Conservation (phyloP, 306 rosid genomes). For the Hippophae tibetana region DNA sequence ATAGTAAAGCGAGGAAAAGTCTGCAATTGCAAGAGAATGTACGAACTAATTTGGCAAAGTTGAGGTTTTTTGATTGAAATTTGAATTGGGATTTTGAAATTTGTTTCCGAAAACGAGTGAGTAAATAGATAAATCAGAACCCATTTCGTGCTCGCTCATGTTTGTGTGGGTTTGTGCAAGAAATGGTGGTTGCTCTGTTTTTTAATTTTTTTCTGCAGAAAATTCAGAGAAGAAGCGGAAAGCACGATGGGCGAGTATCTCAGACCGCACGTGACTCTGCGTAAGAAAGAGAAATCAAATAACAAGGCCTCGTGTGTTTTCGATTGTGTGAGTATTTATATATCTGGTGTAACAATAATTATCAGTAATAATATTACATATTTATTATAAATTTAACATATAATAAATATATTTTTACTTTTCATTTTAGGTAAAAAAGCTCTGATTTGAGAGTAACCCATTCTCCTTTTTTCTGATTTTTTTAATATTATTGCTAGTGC, state of each 20-base stretch:
- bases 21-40: slow-evolving; percentile 22
- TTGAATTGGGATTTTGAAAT: slow-evolving; percentile 30
- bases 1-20: slow-evolving; percentile 21
- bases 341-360: too few relatives aligned
- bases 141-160: neutral
- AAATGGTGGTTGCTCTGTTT: neutral
- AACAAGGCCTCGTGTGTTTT: too few relatives aligned
- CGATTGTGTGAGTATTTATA: too few relatives aligned
- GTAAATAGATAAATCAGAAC: neutral
- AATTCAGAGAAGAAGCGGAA: slow-evolving; percentile 54
- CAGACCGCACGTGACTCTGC: slow-evolving; percentile 79
- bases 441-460: too few relatives aligned
- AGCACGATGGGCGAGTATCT: slow-evolving; percentile 49
- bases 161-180: neutral
- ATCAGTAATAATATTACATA: too few relatives aligned
- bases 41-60: slow-evolving; percentile 44
- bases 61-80: slow-evolving; percentile 25
- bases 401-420: too few relatives aligned
- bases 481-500: too few relatives aligned
- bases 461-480: too few relatives aligned
- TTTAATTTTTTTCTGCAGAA: slow-evolving; percentile 7
- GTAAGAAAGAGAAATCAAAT: slow-evolving; percentile 34
- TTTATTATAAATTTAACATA: too few relatives aligned
- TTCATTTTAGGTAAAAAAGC: too few relatives aligned
- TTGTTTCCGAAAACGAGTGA: slow-evolving; percentile 2